phyloP scores from a whole-genome alignment of 345 rosid species.

The Bruguiera parviflora region DNA sequence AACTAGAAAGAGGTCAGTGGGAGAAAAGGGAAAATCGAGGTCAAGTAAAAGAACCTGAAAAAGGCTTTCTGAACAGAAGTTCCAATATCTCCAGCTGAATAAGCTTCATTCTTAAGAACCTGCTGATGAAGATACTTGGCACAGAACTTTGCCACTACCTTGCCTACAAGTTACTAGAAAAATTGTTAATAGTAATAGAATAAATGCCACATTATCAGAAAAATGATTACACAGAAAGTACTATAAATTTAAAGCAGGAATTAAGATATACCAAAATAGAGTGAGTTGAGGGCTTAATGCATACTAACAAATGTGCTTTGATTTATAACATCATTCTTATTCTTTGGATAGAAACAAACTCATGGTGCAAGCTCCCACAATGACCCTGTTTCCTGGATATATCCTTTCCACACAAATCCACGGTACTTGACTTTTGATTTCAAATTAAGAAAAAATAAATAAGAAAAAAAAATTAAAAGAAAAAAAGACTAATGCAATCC shows the following conservation, averaged over 20 bases:
- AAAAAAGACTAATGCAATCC: not conserved
- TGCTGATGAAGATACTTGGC: conserved; percentile 89
- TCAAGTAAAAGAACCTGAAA: conserved; percentile 52
- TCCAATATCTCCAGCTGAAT: conserved; percentile 68
- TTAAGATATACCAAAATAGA: too few species aligned
- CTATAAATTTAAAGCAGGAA: too few species aligned
- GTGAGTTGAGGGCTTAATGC: too few species aligned
- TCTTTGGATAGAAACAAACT: not conserved
- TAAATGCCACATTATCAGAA: not conserved
- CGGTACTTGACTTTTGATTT: not conserved
- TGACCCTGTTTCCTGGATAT: not conserved
- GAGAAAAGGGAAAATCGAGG: not conserved
- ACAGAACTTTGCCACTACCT: conserved; percentile 91
- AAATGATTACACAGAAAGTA: too few species aligned
- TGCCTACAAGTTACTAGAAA: conserved; percentile 49
- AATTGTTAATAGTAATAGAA: not conserved
- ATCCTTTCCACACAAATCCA: not conserved
- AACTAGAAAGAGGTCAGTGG: not conserved
- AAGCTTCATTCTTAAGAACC: conserved; percentile 65
- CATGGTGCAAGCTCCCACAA: not conserved
- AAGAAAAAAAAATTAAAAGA: not conserved
- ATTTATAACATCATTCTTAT: not conserved
- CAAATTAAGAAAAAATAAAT: too few species aligned
- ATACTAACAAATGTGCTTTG: not conserved
- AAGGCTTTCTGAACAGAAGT: conserved; percentile 70